These are phyloP conservation scores for Picea engelmannii DNA, from an alignment of 83 land plant species.

Conservation along the genomic window DNA sequence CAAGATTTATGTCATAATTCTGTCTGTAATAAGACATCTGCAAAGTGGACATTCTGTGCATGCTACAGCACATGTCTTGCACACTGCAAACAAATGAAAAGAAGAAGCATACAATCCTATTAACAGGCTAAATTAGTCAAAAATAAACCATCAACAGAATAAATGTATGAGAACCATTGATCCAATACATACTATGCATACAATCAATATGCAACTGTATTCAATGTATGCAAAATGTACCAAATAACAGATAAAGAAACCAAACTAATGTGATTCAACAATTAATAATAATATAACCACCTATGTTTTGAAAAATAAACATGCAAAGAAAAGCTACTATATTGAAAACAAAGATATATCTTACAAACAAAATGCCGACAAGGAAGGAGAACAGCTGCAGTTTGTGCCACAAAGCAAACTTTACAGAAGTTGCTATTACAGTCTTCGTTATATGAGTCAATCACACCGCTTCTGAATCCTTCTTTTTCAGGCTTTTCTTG, in stretches of 20 bases:
- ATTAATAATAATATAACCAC: not conserved
- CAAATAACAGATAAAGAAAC: not conserved
- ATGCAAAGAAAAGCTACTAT: not conserved
- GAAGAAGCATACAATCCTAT: not conserved
- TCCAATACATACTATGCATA: not conserved
- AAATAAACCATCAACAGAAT: not conserved
- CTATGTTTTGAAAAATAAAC: not conserved
- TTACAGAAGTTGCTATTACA: slow-evolving; percentile 19
- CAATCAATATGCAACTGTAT: not conserved
- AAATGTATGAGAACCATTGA: not conserved
- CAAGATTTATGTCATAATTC: slow-evolving; percentile 34
- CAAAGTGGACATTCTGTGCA: slow-evolving; percentile 43
- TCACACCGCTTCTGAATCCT: not conserved
- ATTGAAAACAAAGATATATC: not conserved
- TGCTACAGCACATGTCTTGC: slow-evolving; percentile 38
- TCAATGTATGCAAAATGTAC: not conserved
- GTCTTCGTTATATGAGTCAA: slow-evolving; percentile 6
- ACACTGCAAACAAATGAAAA: slow-evolving; percentile 23
- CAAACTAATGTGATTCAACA: not conserved
- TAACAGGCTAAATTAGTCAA: not conserved
- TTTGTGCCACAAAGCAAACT: slow-evolving; percentile 32
- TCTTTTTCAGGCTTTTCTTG: slow-evolving; percentile 12
- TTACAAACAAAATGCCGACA: slow-evolving; percentile 36
- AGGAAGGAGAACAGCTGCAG: slow-evolving; percentile 34
- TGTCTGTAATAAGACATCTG: slow-evolving; percentile 31